Percentiles rank a stretch among this genome's conserved stretches.
These are phyloP conservation scores for Citrus cavaleriei DNA, from an alignment of 345 rosid genomes.

Conservation along the genomic window DNA sequence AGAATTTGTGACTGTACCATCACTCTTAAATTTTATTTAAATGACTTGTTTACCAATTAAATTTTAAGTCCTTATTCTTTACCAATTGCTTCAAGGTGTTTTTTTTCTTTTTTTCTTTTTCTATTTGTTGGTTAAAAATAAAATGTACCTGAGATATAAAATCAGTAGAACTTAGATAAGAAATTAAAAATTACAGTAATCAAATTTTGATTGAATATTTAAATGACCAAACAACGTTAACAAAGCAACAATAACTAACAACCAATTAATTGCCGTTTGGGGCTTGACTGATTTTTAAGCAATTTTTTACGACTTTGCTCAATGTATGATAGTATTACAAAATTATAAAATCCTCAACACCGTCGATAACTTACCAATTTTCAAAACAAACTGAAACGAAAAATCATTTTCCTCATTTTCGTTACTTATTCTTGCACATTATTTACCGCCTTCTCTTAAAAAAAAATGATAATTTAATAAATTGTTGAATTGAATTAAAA, in stretches of 20 bases:
- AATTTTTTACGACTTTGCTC: no score
- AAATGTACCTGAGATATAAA: no score
- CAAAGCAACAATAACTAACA: background rate
- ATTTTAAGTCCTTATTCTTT: background rate
- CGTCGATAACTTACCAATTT: background rate
- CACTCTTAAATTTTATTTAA: no score
- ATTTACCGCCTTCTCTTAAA: background rate
- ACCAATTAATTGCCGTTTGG: background rate
- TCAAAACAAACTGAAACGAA: background rate
- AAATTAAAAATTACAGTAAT: no score
- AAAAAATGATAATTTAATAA: background rate
- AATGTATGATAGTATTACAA: background rate
- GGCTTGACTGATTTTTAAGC: no score
- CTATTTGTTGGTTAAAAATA: no score
- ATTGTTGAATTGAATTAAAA: conserved; percentile 35
- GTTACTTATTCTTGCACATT: background rate
- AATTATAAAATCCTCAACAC: background rate
- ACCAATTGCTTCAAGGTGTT: no score
- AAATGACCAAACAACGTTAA: background rate
- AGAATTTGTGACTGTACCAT: no score
- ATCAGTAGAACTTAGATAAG: no score
- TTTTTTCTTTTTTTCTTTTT: no score
- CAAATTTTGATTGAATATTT: background rate
- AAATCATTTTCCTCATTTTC: background rate
- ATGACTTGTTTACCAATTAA: background rate